A percentile compares a stretch with the other conserved stretches of the same genome.
Conservation (phyloP, 2,329 filamentous ascomycete genomes). For the Polychaeton citri region DNA sequence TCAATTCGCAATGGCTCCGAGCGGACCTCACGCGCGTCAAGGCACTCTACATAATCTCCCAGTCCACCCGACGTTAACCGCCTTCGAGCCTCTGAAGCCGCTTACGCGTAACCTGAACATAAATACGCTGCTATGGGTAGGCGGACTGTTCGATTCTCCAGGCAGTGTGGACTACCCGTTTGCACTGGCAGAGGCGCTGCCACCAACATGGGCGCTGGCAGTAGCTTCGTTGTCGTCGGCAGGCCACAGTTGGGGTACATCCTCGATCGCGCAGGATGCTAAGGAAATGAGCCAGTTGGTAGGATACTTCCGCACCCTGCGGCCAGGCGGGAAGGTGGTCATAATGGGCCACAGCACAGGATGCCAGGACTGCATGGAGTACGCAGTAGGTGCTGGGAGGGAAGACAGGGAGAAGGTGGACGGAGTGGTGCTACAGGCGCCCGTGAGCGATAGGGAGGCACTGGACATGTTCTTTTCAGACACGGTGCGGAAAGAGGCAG, state of each 20-base stretch:
- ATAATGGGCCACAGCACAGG: conserved; percentile 59
- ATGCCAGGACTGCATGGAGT: conserved; percentile 56
- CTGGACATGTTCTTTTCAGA: conserved; percentile 34
- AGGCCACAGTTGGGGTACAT: conserved; percentile 42
- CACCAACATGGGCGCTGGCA: conserved; percentile 39
- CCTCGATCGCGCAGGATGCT: conserved; percentile 40
- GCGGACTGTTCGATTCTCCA: conserved; percentile 57
- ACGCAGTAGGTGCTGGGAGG: conserved; percentile 28
- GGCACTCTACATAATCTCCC: conserved; percentile 31
- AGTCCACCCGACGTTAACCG: conserved; percentile 21
- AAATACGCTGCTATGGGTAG: conserved; percentile 52
- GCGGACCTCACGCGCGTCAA: no score
- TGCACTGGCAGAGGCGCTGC: conserved; percentile 34
- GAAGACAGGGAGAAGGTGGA: conserved; percentile 44
- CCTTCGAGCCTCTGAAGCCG: conserved; percentile 30
- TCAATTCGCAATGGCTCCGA: no score
- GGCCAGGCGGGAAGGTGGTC: conserved; percentile 41
- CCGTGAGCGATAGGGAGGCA: conserved; percentile 64
- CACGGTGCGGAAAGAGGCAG: conserved; percentile 26
- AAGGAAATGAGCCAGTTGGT: conserved; percentile 40
- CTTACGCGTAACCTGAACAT: conserved; percentile 5
- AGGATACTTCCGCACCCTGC: conserved; percentile 31
- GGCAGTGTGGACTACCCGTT: conserved; percentile 49
- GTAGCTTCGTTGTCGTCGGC: conserved; percentile 29
- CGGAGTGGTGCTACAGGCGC: conserved; percentile 67